Evolutionary conservation across 2,329 filamentous ascomycete genomes (phyloP).

Genomic region (Xylaria sp.): DNA sequence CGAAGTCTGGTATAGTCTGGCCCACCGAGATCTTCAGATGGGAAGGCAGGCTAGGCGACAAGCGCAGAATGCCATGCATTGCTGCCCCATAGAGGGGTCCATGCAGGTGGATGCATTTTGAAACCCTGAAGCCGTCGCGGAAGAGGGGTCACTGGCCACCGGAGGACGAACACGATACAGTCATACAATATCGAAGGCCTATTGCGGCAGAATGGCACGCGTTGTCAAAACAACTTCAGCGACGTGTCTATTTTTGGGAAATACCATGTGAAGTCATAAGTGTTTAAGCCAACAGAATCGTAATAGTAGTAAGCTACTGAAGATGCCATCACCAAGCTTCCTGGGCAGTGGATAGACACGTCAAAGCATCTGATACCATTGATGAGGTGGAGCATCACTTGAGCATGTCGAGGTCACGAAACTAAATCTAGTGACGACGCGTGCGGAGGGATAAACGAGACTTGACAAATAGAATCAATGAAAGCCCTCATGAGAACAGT

Average conservation of each 20-base stretch:
- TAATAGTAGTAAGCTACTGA: constrained; percentile 10
- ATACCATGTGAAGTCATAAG: background rate
- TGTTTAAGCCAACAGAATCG: constrained; percentile 2
- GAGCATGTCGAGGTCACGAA: constrained; percentile 20
- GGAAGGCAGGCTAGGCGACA: constrained; percentile 5
- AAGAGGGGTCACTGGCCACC: constrained; percentile 34
- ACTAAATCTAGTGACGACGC: constrained; percentile 18
- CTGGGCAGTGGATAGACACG: constrained; percentile 24
- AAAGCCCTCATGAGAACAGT: background rate
- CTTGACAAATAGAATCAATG: constrained; percentile 13
- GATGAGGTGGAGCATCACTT: constrained; percentile 21
- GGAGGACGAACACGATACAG: constrained; percentile 32
- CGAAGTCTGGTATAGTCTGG: constrained; percentile 11
- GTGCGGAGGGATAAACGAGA: constrained; percentile 9
- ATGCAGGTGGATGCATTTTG: constrained; percentile 30
- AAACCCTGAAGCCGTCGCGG: constrained; percentile 19
- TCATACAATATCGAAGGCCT: constrained; percentile 24
- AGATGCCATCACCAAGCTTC: constrained; percentile 14
- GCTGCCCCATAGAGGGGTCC: constrained; percentile 39
- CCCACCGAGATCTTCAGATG: constrained; percentile 23
- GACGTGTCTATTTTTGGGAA: constrained; percentile 28
- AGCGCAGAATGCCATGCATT: constrained; percentile 37
- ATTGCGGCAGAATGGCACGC: constrained; percentile 20
- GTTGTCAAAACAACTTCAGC: constrained; percentile 10
- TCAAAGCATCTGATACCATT: constrained; percentile 22